Evolutionary conservation across 2,329 filamentous ascomycete species (phyloP), one percentile per base, ranked within the genome.

Genomic region (Ceratocystis papillata): DNA sequence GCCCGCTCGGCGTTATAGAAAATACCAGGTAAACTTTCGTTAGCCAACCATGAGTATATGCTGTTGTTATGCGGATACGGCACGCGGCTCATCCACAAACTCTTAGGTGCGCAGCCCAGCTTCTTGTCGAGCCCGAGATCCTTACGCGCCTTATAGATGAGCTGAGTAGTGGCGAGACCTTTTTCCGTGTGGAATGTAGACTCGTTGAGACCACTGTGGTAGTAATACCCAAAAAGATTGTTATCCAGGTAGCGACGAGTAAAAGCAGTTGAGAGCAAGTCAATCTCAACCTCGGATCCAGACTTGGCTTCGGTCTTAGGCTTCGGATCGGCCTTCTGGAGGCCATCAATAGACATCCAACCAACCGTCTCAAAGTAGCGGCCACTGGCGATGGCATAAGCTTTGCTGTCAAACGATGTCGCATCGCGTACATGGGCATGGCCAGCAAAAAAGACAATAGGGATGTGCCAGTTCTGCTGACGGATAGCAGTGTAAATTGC

Each of bases 361-460:
- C 93, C 93, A 62, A 97, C 87, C 0, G 93, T 96, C 77, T 97
- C 93, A 79, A 96, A 88, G 75, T 96, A 97, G 0, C 93, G 83
- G 3, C 93, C 93, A 70, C 89, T 94, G 50, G 91, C 91, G 4
- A 97, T 79, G 0, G 87, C 92, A 69, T 88, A 86, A 0, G 92
- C 85, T 65, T 85, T 86, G 48, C 82, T 81, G 74, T 96, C 93
- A 71, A 90, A 96, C 68, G 82, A 84, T 50, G 83, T 83, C 70
- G 90, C 89, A 73, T 96, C 91, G 7, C 93, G 86, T 60, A 96
- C 90, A 73, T 97, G 93, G 1, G 85, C 85, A 72, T 97, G 93
- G 0, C 93, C 93, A 7, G 90, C 93, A 68, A 97, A 94, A 76
- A 96, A 91, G 68, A 89, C 88, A 66, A 97, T 95, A 0, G 93